Evolutionary conservation across 768 basidiomycete species (phyloP), one percentile per base, ranked within the genome.

Genomic region (Collybiopsis luxurians): DNA sequence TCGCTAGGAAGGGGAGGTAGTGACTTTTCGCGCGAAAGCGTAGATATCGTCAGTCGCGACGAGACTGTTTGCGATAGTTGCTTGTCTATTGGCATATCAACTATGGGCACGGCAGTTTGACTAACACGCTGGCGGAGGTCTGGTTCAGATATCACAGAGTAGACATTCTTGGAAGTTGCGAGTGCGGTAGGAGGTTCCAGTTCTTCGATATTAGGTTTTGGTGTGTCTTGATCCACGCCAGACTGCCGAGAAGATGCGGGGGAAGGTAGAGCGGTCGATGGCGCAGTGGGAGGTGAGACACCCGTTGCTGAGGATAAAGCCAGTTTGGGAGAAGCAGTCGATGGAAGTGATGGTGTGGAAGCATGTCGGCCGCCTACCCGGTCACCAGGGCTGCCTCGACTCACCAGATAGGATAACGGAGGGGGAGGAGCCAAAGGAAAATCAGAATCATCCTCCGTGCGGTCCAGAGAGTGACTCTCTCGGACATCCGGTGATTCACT

Each of bases 341-440:
- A 85, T 7, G 81, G 82, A 45, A 90, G 72, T 21, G 90, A 90
- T 12, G 86, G 83, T 4, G 86, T 85, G 15, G 90, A 90, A 24
- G 80, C 76, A 63, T 86, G 87, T 4, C 89, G 82, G 49, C 75
- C 75, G 45, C 73, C 71, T 31, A 69, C 67, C 42, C 74, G 60
- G 15, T 83, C 78, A 30, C 76, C 75, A 43, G 83, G 80, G 38
- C n/a, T 51, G n/a, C 80, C 78, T 40, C 80, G 80, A 56, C 80
- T 77, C 59, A 93, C 92, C 46, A 98, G 80, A 72, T 94, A 95
- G 0, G 92, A 92, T 52, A 98, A 67, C 4, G 93, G 89, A 4
- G 96, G 96, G 2, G 96, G 96, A 0, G 95, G 96, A 2, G 90
- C 86, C 39, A 97, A 75, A 3, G 92, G 94, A 9, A 78, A 69